These are phyloP conservation scores for Talaromyces atroroseus DNA, from an alignment of 2,329 filamentous ascomycete genomes.

Conservation along the genomic window DNA sequence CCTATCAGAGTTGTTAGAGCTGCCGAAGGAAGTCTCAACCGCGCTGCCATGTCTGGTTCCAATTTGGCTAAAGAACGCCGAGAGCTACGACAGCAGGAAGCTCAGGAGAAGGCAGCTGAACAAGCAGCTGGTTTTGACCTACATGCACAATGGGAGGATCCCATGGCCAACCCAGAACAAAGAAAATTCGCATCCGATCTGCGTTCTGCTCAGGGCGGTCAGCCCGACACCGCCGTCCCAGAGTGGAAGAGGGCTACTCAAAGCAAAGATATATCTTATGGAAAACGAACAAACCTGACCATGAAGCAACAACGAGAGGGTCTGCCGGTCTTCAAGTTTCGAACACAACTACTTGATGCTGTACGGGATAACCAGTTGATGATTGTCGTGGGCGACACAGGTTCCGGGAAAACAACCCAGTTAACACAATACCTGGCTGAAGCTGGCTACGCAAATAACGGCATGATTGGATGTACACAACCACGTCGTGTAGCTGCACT, in stretches of 20 bases:
- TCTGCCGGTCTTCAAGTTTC: slow-evolving; percentile 83
- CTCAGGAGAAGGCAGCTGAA: slow-evolving; percentile 69
- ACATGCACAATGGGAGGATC: slow-evolving; percentile 84
- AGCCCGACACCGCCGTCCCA: slow-evolving; percentile 60
- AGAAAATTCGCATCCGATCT: slow-evolving; percentile 86
- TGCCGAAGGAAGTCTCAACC: slow-evolving; percentile 94
- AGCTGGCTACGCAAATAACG: slow-evolving; percentile 77
- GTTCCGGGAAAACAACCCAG: slow-evolving; percentile 81
- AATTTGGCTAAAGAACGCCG: slow-evolving; percentile 81
- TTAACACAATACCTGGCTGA: slow-evolving; percentile 93
- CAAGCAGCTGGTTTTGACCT: slow-evolving; percentile 60
- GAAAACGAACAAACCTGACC: slow-evolving; percentile 80
- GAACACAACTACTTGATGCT: slow-evolving; percentile 79
- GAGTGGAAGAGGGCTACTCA: slow-evolving; percentile 89
- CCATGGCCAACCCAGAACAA: slow-evolving; percentile 81
- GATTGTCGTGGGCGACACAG: slow-evolving; percentile 95
- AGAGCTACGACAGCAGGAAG: slow-evolving; percentile 83
- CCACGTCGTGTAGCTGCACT: slow-evolving; percentile 95
- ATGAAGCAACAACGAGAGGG: slow-evolving; percentile 94
- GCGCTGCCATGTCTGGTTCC: slow-evolving; percentile 91
- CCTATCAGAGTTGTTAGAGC: slow-evolving; percentile 96
- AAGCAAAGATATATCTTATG: slow-evolving; percentile 72
- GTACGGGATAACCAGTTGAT: slow-evolving; percentile 82
- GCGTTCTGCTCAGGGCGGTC: slow-evolving; percentile 58
- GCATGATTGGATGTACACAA: slow-evolving; percentile 93